Evolutionary conservation across 768 basidiomycete species (phyloP).

Genomic region (Lyophyllum semitale): DNA sequence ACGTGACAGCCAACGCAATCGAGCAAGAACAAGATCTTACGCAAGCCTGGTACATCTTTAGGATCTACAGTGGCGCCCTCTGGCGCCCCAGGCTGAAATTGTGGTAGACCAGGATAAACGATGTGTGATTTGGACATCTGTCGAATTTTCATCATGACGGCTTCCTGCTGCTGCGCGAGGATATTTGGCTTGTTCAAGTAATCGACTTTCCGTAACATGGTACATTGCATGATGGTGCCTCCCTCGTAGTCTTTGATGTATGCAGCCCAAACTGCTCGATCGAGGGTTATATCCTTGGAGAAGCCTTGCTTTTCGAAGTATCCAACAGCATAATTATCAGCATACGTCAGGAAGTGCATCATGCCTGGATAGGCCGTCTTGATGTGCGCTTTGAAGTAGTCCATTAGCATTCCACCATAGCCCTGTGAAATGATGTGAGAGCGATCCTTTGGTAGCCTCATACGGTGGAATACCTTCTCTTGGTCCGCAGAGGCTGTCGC

Average conservation of each 20-base stretch:
- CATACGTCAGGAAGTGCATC: slow-evolving; percentile 96
- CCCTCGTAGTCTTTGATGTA: slow-evolving; percentile 99
- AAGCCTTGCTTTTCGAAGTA: slow-evolving; percentile 99
- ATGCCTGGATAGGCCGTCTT: slow-evolving; percentile 80
- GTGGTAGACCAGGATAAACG: slow-evolving; percentile 75
- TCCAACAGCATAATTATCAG: slow-evolving; percentile 98
- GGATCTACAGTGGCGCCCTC: slow-evolving; percentile 62
- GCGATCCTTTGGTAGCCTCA: neutral
- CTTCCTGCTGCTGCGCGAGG: slow-evolving; percentile 82
- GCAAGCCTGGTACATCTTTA: slow-evolving; percentile 83
- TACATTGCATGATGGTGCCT: slow-evolving; percentile 98
- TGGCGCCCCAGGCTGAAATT: slow-evolving; percentile 64
- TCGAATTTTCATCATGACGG: slow-evolving; percentile 86
- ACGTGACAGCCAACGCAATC: slow-evolving; percentile 3
- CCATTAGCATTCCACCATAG: slow-evolving; percentile 98
- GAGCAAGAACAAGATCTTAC: slow-evolving; percentile 47
- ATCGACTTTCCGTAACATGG: slow-evolving; percentile 89
- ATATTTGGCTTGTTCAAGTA: slow-evolving; percentile 82
- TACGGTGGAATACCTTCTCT: slow-evolving; percentile 72
- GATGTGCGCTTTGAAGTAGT: slow-evolving; percentile 94
- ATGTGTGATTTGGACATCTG: slow-evolving; percentile 85
- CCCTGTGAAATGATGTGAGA: slow-evolving; percentile 55
- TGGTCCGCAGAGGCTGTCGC: slow-evolving; percentile 96
- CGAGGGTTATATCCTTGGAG: slow-evolving; percentile 94
- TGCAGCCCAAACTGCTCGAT: slow-evolving; percentile 91